A percentile compares a stretch with the other conserved stretches of the same genome.
Evolutionary conservation across 768 basidiomycete species (phyloP).

Genomic region (Naganishia vishniacii): DNA sequence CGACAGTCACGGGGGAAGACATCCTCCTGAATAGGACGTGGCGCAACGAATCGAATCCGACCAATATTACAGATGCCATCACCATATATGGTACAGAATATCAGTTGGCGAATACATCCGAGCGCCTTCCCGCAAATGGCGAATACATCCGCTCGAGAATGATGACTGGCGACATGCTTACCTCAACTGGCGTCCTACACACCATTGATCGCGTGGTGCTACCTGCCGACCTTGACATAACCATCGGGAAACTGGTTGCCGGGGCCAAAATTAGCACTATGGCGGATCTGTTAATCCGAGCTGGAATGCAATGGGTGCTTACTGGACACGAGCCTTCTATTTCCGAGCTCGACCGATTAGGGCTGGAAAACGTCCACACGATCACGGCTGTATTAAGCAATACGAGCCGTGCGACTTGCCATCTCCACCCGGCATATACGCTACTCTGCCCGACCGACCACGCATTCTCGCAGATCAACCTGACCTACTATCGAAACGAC

Average conservation of each 20-base stretch:
- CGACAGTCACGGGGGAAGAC: slow-evolving; percentile 79
- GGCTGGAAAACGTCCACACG: background rate
- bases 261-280: slow-evolving; percentile 82
- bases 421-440: slow-evolving; percentile 58
- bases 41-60: slow-evolving; percentile 29
- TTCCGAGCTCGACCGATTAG: background rate
- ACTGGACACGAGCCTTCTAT: slow-evolving; percentile 57
- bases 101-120: background rate
- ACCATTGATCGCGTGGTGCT: slow-evolving; percentile 61
- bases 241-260: slow-evolving; percentile 78
- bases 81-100: slow-evolving; percentile 27
- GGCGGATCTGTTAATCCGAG: slow-evolving; percentile 72
- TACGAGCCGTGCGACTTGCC: background rate
- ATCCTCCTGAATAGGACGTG: slow-evolving; percentile 60
- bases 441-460: slow-evolving; percentile 85
- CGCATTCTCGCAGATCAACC: slow-evolving; percentile 79
- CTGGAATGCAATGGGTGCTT: slow-evolving; percentile 83
- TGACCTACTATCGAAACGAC: slow-evolving; percentile 55
- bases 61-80: slow-evolving; percentile 41
- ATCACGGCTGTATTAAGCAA: background rate
- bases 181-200: slow-evolving; percentile 84
- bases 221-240: slow-evolving; percentile 78
- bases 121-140: slow-evolving; percentile 46
- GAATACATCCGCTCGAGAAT: slow-evolving; percentile 44
- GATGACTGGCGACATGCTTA: slow-evolving; percentile 59